Evolutionary conservation across 768 basidiomycete genomes (phyloP).

Genomic region (Flagelloscypha sp.): DNA sequence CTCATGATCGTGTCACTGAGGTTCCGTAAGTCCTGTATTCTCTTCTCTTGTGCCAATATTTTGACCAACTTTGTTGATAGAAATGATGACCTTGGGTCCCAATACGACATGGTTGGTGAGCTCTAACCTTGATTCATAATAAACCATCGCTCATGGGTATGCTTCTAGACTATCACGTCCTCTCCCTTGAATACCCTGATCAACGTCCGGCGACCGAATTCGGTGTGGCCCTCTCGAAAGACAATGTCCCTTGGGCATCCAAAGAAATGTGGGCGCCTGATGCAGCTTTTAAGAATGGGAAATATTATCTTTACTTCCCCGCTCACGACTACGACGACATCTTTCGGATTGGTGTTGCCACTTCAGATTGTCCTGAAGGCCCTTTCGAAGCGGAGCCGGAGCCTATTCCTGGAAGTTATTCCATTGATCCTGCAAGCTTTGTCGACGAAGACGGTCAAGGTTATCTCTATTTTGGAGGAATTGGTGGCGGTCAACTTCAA

Average conservation of each 20-base stretch:
- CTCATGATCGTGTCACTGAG: conserved; percentile 15
- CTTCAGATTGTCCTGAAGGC: too few relatives aligned
- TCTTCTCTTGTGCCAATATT: too few relatives aligned
- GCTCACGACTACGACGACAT: conserved; percentile 14
- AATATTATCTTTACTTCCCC: conserved; percentile 17
- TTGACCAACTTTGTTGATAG: too few relatives aligned
- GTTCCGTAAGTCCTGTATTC: too few relatives aligned
- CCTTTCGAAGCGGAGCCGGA: too few relatives aligned
- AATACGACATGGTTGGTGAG: conserved; percentile 18
- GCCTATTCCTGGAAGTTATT: conserved; percentile 16
- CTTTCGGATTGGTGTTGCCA: conserved; percentile 17
- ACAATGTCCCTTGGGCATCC: conserved; percentile 16
- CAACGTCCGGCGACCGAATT: conserved; percentile 14
- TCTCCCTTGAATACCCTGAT: conserved; percentile 13
- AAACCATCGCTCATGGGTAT: too few relatives aligned
- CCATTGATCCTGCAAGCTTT: conserved; percentile 17
- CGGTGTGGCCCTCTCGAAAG: conserved; percentile 12
- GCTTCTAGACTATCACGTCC: conserved; percentile 18
- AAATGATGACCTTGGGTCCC: conserved; percentile 17
- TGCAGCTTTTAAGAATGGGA: conserved; percentile 16
- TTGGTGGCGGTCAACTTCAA: conserved; percentile 17
- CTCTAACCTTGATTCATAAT: too few relatives aligned
- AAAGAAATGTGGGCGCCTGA: conserved; percentile 19
- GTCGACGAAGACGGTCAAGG: conserved; percentile 16
- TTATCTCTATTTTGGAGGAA: conserved; percentile 16